A percentile compares a stretch with the other conserved stretches of the same genome.
Conservation (phyloP, 2,329 filamentous ascomycete genomes). For the Mollisia scopiformis region DNA sequence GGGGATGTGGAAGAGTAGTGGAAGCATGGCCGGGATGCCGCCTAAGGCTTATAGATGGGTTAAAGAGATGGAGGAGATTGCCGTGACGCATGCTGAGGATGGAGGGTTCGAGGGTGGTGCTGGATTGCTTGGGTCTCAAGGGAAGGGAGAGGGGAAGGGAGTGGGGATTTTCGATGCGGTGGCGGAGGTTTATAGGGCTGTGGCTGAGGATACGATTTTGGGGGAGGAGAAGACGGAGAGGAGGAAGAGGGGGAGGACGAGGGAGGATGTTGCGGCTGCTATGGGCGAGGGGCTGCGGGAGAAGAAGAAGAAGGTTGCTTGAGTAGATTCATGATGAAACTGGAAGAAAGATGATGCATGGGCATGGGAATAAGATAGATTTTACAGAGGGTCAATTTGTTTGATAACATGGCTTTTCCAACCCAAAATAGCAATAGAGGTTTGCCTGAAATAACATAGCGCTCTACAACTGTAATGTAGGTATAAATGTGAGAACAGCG, state of each 20-base stretch:
- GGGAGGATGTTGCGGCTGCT: conserved; percentile 58
- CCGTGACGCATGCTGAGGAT: conserved; percentile 63
- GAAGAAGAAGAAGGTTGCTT: conserved; percentile 44
- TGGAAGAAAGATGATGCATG: too few relatives aligned
- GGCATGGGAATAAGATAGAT: too few relatives aligned
- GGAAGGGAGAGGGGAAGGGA: conserved; percentile 10
- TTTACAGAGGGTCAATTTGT: too few relatives aligned
- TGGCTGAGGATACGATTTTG: conserved; percentile 64
- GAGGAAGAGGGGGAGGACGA: conserved; percentile 56
- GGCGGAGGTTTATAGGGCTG: conserved; percentile 61
- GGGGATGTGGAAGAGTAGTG: conserved; percentile 47
- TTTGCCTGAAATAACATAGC: too few relatives aligned
- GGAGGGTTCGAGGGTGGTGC: conserved; percentile 57
- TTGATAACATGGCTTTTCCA: too few relatives aligned
- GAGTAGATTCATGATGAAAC: too few relatives aligned
- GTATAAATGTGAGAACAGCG: too few relatives aligned
- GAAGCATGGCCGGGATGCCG: conserved; percentile 60
- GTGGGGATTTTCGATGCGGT: conserved; percentile 59
- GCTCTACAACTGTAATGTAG: too few relatives aligned
- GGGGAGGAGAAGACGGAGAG: conserved; percentile 60
- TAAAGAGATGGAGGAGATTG: conserved; percentile 77
- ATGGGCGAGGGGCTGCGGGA: conserved; percentile 50
- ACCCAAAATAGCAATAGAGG: too few relatives aligned
- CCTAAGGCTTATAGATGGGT: conserved; percentile 78
- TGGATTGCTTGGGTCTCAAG: conserved; percentile 10